phyloP scores from a whole-genome alignment of 208 protist genomes.

The Borovskyia barvae region DNA sequence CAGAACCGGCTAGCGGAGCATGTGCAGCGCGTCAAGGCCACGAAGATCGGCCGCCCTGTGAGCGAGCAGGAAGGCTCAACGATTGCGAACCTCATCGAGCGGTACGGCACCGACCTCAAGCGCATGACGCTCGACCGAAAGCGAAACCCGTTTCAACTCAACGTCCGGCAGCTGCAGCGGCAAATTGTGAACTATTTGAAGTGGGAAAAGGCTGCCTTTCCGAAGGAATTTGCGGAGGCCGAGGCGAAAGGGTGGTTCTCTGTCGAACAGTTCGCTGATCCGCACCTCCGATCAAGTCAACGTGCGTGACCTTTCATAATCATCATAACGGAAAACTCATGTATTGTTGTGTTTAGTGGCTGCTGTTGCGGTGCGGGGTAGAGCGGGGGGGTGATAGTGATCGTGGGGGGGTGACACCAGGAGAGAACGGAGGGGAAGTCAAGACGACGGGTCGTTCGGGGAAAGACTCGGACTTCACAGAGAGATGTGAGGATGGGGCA shows the following conservation, averaged over 20 bases:
- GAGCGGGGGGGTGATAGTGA: too few species aligned
- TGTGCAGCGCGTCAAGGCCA: conserved; percentile 21
- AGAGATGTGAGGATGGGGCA: too few species aligned
- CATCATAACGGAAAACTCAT: neutral
- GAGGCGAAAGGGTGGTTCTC: conserved; percentile 78
- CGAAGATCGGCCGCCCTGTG: conserved; percentile 55
- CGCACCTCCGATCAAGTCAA: conserved; percentile 40
- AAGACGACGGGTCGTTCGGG: too few species aligned
- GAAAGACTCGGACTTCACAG: too few species aligned
- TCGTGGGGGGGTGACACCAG: too few species aligned
- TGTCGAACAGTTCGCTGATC: conserved; percentile 59
- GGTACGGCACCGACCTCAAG: conserved; percentile 75
- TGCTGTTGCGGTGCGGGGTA: too few species aligned
- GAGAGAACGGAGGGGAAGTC: too few species aligned
- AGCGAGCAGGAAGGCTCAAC: conserved; percentile 76
- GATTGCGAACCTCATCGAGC: conserved; percentile 67
- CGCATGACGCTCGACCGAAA: conserved; percentile 79
- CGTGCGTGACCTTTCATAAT: conserved; percentile 4
- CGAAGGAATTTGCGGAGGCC: conserved; percentile 59
- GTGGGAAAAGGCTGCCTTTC: conserved; percentile 79
- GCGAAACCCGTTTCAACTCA: conserved; percentile 86
- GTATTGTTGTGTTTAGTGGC: neutral
- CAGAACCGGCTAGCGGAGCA: conserved; percentile 39
- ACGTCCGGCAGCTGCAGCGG: conserved; percentile 78
- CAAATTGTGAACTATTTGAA: conserved; percentile 83